Conservation (phyloP, 139 green algal species). For the Ulvella scutata region DNA sequence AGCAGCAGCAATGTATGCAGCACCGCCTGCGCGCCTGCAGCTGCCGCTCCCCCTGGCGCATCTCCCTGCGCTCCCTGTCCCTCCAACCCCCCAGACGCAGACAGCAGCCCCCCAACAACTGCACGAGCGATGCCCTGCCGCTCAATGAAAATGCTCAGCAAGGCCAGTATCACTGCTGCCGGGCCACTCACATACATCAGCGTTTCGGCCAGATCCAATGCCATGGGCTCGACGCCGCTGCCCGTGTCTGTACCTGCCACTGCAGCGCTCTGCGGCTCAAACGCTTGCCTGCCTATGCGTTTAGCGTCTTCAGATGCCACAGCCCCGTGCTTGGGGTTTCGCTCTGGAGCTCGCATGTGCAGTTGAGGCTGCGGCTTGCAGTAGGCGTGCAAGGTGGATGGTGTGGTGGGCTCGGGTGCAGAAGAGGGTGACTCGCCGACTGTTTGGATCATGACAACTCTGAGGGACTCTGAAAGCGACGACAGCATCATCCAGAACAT, state of each 20-base stretch:
- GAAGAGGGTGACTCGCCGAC: too few relatives aligned
- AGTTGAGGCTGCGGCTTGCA: too few relatives aligned
- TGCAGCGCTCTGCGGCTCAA: too few relatives aligned
- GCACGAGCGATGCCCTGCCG: slow-evolving; percentile 4
- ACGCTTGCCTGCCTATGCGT: too few relatives aligned
- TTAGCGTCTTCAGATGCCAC: too few relatives aligned
- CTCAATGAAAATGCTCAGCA: slow-evolving; percentile 16
- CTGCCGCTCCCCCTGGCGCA: background rate
- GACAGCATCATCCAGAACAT: background rate
- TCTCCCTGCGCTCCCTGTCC: background rate
- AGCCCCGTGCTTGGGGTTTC: too few relatives aligned
- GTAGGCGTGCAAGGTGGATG: too few relatives aligned
- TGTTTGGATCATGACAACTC: background rate
- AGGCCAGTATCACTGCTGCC: slow-evolving; percentile 23
- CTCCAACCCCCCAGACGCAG: background rate
- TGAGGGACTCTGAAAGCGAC: background rate
- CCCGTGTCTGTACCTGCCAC: too few relatives aligned
- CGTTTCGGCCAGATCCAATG: slow-evolving; percentile 26
- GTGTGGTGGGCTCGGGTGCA: too few relatives aligned
- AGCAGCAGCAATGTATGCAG: slow-evolving; percentile 11
- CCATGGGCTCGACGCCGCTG: background rate
- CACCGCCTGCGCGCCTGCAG: background rate
- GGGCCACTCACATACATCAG: slow-evolving; percentile 38
- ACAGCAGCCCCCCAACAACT: slow-evolving; percentile 1
- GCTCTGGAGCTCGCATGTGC: too few relatives aligned